Percentiles rank a stretch among this genome's conserved stretches.
These are phyloP conservation scores for Populus nigra DNA, from an alignment of 345 rosid species.

Conservation along the genomic window DNA sequence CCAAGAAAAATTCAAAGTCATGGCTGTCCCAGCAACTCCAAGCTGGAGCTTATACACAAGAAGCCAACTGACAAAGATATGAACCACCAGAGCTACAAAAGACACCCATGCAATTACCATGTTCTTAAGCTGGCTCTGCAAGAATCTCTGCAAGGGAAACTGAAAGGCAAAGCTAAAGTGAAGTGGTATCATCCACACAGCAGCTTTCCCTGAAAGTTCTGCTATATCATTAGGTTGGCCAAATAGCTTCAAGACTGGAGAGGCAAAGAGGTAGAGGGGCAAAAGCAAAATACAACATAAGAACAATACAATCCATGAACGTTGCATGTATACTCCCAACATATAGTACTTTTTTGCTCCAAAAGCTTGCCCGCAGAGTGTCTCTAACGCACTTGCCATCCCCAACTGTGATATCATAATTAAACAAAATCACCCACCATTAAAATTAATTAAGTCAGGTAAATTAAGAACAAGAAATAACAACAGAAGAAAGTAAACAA, in stretches of 20 bases:
- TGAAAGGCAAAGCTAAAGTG: conserved; percentile 73
- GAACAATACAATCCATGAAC: conserved; percentile 73
- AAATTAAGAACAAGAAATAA: neutral
- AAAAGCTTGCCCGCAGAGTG: conserved; percentile 21
- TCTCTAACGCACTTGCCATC: conserved; percentile 26
- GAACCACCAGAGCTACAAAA: conserved; percentile 46
- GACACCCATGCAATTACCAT: conserved; percentile 55
- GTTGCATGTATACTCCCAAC: conserved; percentile 73
- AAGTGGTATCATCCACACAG: conserved; percentile 56
- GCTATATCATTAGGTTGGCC: conserved; percentile 57
- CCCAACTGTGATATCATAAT: conserved; percentile 12
- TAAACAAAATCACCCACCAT: neutral
- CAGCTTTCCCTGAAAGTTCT: conserved; percentile 45
- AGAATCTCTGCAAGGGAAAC: conserved; percentile 66
- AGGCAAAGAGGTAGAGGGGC: conserved; percentile 50
- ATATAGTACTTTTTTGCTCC: conserved; percentile 47
- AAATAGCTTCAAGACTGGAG: conserved; percentile 45
- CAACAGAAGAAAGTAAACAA: neutral
- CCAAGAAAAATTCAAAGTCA: conserved; percentile 59
- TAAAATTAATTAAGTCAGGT: neutral
- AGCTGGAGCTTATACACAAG: conserved; percentile 47
- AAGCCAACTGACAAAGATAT: conserved; percentile 55
- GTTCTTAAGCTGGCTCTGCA: conserved; percentile 67
- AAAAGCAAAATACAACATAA: conserved; percentile 45
- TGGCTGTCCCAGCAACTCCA: conserved; percentile 54